Conservation (phyloP, 371 early-diverging fungal species). For the Quaeritorhiza haematococci region DNA sequence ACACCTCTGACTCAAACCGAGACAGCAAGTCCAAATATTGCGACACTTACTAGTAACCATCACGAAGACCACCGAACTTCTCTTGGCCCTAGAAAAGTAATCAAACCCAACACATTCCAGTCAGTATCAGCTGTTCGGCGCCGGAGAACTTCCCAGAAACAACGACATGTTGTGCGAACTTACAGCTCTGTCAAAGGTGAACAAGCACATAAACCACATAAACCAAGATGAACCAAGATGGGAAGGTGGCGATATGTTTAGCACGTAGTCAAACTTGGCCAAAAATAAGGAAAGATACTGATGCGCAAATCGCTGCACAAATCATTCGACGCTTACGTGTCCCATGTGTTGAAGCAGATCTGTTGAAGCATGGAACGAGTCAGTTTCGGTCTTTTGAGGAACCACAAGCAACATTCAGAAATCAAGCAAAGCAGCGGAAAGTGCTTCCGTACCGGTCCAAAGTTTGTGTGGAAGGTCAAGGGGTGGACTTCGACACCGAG, state of each 20-base stretch:
- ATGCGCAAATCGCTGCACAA: background rate
- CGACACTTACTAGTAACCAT: slow-evolving; percentile 95
- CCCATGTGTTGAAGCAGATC: slow-evolving; percentile 94
- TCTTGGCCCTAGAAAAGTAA: slow-evolving; percentile 99
- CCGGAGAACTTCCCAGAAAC: too few species aligned
- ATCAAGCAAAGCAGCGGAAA: background rate
- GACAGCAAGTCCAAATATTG: background rate
- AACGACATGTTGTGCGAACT: too few species aligned
- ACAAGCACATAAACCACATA: too few species aligned
- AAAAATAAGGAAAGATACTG: slow-evolving; percentile 7
- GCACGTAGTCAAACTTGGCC: too few species aligned
- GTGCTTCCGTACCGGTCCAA: too few species aligned
- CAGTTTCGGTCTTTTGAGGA: too few species aligned
- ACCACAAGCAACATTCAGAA: background rate
- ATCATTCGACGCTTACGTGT: slow-evolving; percentile 39
- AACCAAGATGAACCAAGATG: too few species aligned
- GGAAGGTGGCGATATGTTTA: too few species aligned
- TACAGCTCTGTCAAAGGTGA: too few species aligned
- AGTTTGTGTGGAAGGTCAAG: slow-evolving; percentile 96
- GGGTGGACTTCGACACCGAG: slow-evolving; percentile 99
- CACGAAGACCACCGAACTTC: slow-evolving; percentile 99
- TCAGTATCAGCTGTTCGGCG: too few species aligned
- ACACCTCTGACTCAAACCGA: background rate
- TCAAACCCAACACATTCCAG: too few species aligned
- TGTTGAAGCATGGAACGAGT: too few species aligned